These are phyloP conservation scores for Straminergon stramineum DNA, from an alignment of 225 moss, liverwort and hornwort species.

Conservation along the genomic window DNA sequence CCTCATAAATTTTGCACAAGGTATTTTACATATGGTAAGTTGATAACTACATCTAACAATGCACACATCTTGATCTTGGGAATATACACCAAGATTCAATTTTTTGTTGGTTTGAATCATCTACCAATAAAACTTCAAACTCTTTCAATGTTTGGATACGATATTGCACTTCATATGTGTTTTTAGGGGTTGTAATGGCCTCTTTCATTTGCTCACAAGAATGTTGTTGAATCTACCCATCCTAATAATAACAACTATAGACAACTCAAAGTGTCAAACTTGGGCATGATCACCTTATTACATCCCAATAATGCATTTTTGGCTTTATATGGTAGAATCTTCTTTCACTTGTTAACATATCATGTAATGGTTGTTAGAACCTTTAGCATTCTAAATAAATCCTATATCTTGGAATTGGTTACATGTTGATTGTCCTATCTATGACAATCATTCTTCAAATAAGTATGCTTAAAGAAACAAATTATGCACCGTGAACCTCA, in stretches of 20 bases:
- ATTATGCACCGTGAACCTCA: accelerated
- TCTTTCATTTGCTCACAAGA: neutral
- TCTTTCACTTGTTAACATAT: no score
- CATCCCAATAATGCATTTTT: neutral
- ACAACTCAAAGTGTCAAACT: neutral
- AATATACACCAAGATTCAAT: no score
- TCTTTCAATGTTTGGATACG: no score
- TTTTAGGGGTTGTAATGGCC: accelerated
- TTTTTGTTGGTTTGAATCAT: neutral
- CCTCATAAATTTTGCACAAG: neutral
- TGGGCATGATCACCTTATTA: neutral
- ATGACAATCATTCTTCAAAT: neutral
- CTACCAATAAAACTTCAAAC: neutral
- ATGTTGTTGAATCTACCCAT: neutral
- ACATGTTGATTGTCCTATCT: neutral
- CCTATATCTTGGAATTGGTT: accelerated
- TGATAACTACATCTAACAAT: neutral
- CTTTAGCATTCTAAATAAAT: neutral
- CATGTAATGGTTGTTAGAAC: accelerated
- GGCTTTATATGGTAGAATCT: accelerated
- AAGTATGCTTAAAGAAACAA: accelerated
- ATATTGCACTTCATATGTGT: accelerated
- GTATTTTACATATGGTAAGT: neutral
- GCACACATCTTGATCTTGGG: accelerated
- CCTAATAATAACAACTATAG: neutral